A percentile compares a stretch with the other conserved stretches of the same genome.
phyloP scores from a whole-genome alignment of 2,329 filamentous ascomycete species.

The Geosmithia putterillii region DNA sequence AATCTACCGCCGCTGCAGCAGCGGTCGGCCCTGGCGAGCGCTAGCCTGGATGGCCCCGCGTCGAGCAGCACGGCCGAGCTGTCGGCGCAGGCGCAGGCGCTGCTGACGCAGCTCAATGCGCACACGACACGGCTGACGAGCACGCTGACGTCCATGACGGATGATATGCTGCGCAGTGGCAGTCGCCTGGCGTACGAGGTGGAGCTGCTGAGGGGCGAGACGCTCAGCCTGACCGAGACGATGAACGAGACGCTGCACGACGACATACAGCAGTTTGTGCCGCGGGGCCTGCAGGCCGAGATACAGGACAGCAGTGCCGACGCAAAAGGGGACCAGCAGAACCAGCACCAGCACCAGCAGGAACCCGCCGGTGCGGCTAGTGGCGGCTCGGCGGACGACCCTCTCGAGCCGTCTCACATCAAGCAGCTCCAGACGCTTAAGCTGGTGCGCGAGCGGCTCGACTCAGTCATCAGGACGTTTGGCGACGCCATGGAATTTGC shows the following conservation, averaged over 20 bases:
- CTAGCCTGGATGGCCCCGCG: neutral
- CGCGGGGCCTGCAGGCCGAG: conserved; percentile 28
- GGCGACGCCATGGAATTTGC: conserved; percentile 94
- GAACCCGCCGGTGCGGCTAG: neutral
- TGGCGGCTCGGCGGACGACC: conserved; percentile 1
- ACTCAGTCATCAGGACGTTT: conserved; percentile 82
- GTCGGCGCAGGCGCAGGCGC: conserved; percentile 66
- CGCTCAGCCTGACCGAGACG: conserved; percentile 65
- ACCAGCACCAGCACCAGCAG: conserved; percentile 7
- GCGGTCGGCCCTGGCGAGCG: conserved; percentile 11
- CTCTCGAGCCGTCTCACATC: conserved; percentile 53
- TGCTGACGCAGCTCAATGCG: conserved; percentile 79
- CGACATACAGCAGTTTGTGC: conserved; percentile 64
- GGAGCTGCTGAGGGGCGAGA: conserved; percentile 82
- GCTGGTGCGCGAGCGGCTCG: conserved; percentile 70
- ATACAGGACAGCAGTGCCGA: conserved; percentile 6
- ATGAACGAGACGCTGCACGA: conserved; percentile 59
- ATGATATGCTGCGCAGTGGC: conserved; percentile 85
- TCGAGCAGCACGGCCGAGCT: conserved; percentile 49
- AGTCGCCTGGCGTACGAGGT: conserved; percentile 88
- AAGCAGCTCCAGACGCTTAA: conserved; percentile 71
- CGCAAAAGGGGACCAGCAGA: neutral
- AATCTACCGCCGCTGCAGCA: conserved; percentile 56
- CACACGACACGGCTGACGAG: conserved; percentile 75
- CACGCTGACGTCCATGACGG: conserved; percentile 77